Percentiles rank a stretch among this genome's conserved stretches.
Conservation (phyloP, 2,329 filamentous ascomycete genomes). For the Phymatotrichopsis omnivora region DNA sequence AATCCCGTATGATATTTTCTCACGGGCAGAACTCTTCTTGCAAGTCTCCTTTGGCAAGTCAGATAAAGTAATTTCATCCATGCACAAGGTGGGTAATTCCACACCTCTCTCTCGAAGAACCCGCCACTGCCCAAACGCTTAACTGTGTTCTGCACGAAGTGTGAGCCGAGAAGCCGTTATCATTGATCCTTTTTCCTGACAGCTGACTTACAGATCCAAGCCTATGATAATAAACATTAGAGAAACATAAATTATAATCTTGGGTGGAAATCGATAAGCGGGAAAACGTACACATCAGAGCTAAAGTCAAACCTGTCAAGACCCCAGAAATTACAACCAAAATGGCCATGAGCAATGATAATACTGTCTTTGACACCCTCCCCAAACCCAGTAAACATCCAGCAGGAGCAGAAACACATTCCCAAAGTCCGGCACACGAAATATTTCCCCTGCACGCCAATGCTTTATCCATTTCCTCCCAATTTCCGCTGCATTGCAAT, state of each 20-base stretch:
- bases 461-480: slow-evolving; percentile 13
- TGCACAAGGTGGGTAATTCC: neutral
- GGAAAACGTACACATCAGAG: slow-evolving; percentile 18
- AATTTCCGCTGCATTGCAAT: slow-evolving; percentile 14
- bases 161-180: neutral
- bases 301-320: slow-evolving; percentile 18
- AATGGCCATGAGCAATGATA: slow-evolving; percentile 17
- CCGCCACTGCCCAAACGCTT: slow-evolving; percentile 14
- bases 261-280: neutral
- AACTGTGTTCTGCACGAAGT: slow-evolving; percentile 7
- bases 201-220: slow-evolving; percentile 19
- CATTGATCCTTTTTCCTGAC: too few species aligned
- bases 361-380: slow-evolving; percentile 7
- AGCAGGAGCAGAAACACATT: slow-evolving; percentile 12
- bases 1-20: slow-evolving; percentile 14
- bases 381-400: slow-evolving; percentile 16
- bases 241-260: neutral
- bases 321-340: slow-evolving; percentile 18
- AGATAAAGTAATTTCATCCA: neutral
- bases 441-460: slow-evolving; percentile 18
- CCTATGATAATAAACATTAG: slow-evolving; percentile 1
- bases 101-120: slow-evolving; percentile 14
- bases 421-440: slow-evolving; percentile 11
- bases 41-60: slow-evolving; percentile 11
- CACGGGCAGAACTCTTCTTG: slow-evolving; percentile 9